These are phyloP conservation scores for Rhodotorula glutinis DNA, from an alignment of 1,284 basidiomycete species.

Conservation along the genomic window DNA sequence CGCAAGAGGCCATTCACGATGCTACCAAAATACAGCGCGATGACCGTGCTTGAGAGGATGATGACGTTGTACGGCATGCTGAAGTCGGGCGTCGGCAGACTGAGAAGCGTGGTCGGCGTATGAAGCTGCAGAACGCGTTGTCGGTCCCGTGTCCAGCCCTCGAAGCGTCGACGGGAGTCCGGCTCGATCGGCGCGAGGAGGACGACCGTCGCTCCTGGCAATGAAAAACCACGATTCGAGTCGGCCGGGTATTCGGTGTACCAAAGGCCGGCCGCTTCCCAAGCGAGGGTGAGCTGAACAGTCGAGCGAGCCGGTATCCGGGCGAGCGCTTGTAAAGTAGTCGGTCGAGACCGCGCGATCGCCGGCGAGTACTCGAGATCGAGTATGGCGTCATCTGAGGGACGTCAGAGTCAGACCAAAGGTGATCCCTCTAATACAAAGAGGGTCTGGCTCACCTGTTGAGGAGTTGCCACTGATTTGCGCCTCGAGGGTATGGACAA, in stretches of 20 bases:
- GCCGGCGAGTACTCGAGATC: constrained; percentile 64
- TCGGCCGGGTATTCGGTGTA: constrained; percentile 97
- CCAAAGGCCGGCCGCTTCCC: constrained; percentile 79
- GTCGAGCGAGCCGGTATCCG: constrained; percentile 65
- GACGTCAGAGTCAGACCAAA: constrained; percentile 15
- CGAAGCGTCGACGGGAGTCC: too few relatives aligned
- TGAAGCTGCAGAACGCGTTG: constrained; percentile 59
- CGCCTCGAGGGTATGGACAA: constrained; percentile 72
- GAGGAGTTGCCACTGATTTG: constrained; percentile 37
- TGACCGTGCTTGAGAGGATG: constrained; percentile 84
- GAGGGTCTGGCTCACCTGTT: too few relatives aligned
- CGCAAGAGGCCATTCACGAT: constrained; percentile 83
- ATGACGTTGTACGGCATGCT: constrained; percentile 99
- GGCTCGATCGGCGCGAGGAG: constrained; percentile 53
- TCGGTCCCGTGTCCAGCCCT: background rate
- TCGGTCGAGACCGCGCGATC: constrained; percentile 64
- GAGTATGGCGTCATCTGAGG: constrained; percentile 33
- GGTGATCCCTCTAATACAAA: too few relatives aligned
- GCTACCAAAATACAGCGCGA: constrained; percentile 89
- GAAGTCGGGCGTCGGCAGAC: constrained; percentile 94
- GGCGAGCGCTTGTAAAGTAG: constrained; percentile 69
- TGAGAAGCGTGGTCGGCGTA: constrained; percentile 74
- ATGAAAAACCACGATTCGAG: constrained; percentile 88
- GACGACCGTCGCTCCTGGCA: constrained; percentile 60
- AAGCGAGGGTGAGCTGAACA: constrained; percentile 66